Evolutionary conservation across 495 filamentous ascomycete species (phyloP).

Genomic region (Tuber borchii): DNA sequence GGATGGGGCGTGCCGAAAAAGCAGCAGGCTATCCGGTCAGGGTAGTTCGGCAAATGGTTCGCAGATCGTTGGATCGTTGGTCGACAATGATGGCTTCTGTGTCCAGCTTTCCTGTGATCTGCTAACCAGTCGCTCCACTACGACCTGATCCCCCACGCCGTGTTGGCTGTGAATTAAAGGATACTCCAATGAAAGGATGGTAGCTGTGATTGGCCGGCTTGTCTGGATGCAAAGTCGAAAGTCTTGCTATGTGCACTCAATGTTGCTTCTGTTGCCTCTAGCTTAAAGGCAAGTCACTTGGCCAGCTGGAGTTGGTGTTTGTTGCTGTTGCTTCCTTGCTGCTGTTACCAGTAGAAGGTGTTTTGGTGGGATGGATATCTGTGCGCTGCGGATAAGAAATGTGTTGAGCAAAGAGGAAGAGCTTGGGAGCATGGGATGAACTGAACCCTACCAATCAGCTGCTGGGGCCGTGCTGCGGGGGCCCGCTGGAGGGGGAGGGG

Average conservation of each 20-base stretch:
- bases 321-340: conserved; percentile 25
- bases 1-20: conserved; percentile 24
- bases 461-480: conserved; percentile 20
- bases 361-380: conserved; percentile 35
- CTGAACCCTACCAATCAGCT: conserved; percentile 38
- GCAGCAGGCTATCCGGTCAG: conserved; percentile 31
- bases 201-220: conserved; percentile 17
- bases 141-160: conserved; percentile 8
- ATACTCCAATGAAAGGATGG: conserved; percentile 17
- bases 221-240: background rate
- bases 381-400: conserved; percentile 36
- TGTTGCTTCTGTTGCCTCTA: background rate
- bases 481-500: conserved; percentile 22
- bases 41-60: conserved; percentile 28
- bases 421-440: conserved; percentile 39
- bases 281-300: background rate
- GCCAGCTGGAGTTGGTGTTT: conserved; percentile 14
- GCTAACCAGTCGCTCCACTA: background rate
- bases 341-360: conserved; percentile 20
- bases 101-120: background rate
- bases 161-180: conserved; percentile 10
- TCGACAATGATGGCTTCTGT: conserved; percentile 13
- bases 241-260: background rate
- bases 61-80: conserved; percentile 27
- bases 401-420: conserved; percentile 25